Evolutionary conservation across 352 stramenopile genomes (phyloP).

Genomic region (Halophytophthora batemanensis): DNA sequence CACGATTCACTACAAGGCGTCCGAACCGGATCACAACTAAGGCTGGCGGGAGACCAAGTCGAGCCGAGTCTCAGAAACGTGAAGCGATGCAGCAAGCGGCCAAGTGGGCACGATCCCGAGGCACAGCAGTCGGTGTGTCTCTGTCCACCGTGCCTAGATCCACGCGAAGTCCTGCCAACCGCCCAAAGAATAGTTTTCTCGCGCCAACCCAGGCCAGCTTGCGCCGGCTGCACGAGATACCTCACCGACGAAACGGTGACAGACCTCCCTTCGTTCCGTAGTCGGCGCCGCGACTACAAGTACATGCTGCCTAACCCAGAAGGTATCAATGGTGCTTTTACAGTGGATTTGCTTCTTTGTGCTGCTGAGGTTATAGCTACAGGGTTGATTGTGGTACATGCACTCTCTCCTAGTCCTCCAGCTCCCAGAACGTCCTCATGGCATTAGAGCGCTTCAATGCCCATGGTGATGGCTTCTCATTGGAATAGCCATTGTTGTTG

Average conservation of each 20-base stretch:
- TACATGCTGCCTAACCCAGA: neutral
- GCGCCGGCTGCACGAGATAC: constrained; percentile 35
- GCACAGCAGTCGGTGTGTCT: constrained; percentile 22
- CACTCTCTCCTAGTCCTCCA: constrained; percentile 5
- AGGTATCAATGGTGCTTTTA: constrained; percentile 4
- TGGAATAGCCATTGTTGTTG: constrained; percentile 41
- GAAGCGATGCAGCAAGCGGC: constrained; percentile 26
- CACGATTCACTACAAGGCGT: constrained; percentile 22
- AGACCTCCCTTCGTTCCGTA: constrained; percentile 48
- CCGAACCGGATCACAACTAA: constrained; percentile 17
- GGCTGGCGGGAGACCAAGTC: constrained; percentile 10
- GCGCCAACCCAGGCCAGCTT: constrained; percentile 68
- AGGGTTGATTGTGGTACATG: constrained; percentile 4
- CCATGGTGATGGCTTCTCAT: constrained; percentile 44
- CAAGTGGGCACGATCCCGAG: constrained; percentile 22
- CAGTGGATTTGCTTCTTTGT: neutral
- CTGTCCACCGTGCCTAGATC: constrained; percentile 17
- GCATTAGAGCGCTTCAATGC: constrained; percentile 30
- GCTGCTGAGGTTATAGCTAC: neutral
- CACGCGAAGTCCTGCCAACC: constrained; percentile 13
- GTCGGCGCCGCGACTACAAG: neutral
- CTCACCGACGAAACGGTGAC: constrained; percentile 18
- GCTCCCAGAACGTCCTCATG: constrained; percentile 37
- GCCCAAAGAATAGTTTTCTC: constrained; percentile 56
- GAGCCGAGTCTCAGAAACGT: constrained; percentile 20